phyloP scores from a whole-genome alignment of 2,329 filamentous ascomycete genomes.

The Phialocephala subalpina region DNA sequence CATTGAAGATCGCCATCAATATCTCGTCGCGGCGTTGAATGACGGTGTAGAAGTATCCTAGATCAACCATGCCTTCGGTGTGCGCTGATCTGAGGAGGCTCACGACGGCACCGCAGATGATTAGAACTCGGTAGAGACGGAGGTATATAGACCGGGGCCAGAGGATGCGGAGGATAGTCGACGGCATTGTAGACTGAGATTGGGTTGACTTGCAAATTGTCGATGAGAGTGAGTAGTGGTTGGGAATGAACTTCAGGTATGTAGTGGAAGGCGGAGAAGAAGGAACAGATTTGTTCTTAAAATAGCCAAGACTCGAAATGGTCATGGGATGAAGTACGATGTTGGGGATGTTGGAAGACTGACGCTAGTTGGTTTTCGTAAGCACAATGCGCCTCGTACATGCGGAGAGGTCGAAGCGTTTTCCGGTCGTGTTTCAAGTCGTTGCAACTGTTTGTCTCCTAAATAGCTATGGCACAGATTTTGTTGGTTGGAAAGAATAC shows the following conservation, averaged over 20 bases:
- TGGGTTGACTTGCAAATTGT: background rate
- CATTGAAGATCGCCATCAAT: background rate
- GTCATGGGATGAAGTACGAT: background rate
- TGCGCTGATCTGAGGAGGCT: background rate
- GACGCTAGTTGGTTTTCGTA: background rate
- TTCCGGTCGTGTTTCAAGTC: background rate
- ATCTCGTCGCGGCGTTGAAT: background rate
- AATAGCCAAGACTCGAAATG: background rate
- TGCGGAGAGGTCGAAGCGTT: background rate
- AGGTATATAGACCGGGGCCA: constrained; percentile 1
- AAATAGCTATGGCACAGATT: constrained; percentile 1
- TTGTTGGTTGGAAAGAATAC: background rate
- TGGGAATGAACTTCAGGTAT: background rate
- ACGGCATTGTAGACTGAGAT: background rate
- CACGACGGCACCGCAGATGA: background rate
- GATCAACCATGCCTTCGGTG: background rate
- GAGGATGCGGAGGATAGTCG: background rate
- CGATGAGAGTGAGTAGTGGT: background rate
- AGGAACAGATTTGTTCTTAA: constrained; percentile 1
- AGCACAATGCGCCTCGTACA: background rate
- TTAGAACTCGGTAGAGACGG: background rate
- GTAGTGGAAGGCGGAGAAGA: background rate
- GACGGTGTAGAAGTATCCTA: background rate
- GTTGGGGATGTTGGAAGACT: background rate
- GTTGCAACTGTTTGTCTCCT: background rate